phyloP scores from a whole-genome alignment of 352 stramenopile species.

The Phytophthora cajani region DNA sequence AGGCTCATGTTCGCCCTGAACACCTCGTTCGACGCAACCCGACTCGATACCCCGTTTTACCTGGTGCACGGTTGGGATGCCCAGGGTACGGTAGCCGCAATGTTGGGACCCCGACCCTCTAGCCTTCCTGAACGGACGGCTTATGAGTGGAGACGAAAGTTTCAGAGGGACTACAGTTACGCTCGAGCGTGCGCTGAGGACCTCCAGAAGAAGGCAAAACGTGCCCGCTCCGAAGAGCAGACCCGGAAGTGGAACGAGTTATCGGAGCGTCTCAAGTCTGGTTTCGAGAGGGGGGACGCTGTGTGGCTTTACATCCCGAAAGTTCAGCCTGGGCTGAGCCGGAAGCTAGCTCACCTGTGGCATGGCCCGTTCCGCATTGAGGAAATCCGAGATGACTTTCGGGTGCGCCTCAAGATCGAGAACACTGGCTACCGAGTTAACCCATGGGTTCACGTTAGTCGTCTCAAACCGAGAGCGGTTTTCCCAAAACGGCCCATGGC shows the following conservation, averaged over 20 bases:
- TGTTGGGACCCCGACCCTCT: not conserved
- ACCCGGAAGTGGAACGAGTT: not conserved
- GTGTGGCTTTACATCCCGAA: no score
- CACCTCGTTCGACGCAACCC: constrained; percentile 1
- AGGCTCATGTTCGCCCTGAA: not conserved
- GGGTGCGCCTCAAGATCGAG: no score
- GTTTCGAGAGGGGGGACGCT: not conserved
- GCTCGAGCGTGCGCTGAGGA: not conserved
- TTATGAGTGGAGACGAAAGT: not conserved
- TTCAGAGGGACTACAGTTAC: not conserved
- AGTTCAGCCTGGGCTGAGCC: no score
- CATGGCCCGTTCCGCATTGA: no score
- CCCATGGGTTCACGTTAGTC: no score
- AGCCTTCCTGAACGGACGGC: not conserved
- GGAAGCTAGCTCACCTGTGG: no score
- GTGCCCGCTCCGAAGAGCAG: not conserved
- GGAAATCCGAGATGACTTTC: no score
- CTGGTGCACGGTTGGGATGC: constrained; percentile 9
- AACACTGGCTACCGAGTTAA: no score
- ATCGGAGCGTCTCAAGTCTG: not conserved
- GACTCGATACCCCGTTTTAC: constrained; percentile 5
- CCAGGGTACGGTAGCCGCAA: not conserved
- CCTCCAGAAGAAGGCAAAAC: not conserved
- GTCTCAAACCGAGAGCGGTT: no score
- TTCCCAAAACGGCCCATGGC: no score